Evolutionary conservation across 257 asterid genomes (phyloP).

Genomic region (Forsythia viridissima): DNA sequence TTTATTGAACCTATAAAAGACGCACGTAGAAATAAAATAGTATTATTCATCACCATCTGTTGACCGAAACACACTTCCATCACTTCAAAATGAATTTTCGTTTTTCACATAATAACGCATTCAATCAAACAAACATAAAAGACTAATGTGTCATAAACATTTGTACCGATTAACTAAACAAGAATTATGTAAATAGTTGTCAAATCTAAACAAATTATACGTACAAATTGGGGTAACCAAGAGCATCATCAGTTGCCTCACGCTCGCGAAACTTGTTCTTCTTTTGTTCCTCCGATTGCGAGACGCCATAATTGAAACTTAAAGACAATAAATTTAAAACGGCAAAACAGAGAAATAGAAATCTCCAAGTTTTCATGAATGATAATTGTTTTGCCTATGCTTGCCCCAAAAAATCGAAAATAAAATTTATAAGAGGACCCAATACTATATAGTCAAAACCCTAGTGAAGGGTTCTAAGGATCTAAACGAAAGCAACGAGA

Average conservation of each 20-base stretch:
- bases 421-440: constrained; percentile 12
- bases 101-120: constrained; percentile 9
- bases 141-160: background rate
- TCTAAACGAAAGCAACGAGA: constrained; percentile 22
- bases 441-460: constrained; percentile 36
- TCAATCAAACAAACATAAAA: constrained; percentile 2
- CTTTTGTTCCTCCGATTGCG: constrained; percentile 64
- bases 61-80: constrained; percentile 9
- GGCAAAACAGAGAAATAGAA: constrained; percentile 47
- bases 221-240: constrained; percentile 88
- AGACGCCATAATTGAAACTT: constrained; percentile 53
- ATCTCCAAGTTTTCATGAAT: constrained; percentile 72
- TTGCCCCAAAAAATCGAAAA: constrained; percentile 16
- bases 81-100: background rate
- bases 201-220: constrained; percentile 25
- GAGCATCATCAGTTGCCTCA: constrained; percentile 88
- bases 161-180: background rate
- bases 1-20: constrained; percentile 8
- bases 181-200: background rate
- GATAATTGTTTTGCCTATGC: constrained; percentile 1
- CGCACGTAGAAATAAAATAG: background rate
- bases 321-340: constrained; percentile 39
- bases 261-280: constrained; percentile 91
- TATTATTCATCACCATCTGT: constrained; percentile 16
- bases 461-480: constrained; percentile 43